Evolutionary conservation across 495 filamentous ascomycete genomes (phyloP).

Genomic region (Lasiosphaeris hirsuta): DNA sequence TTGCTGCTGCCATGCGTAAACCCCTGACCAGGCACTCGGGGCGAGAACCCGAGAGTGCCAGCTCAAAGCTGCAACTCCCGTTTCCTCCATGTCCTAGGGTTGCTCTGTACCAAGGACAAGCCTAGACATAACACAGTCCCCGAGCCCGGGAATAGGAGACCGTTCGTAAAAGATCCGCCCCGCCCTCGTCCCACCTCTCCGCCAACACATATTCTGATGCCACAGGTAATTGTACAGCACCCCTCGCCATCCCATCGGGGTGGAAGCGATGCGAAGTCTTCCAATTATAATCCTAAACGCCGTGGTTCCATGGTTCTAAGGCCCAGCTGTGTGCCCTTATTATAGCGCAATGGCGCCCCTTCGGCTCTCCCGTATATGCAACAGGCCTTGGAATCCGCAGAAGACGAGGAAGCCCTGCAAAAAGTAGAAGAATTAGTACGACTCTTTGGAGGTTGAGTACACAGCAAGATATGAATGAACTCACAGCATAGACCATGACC

Average conservation of each 20-base stretch:
- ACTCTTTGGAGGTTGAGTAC: background rate
- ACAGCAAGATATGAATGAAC: constrained; percentile 21
- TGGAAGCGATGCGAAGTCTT: constrained; percentile 5
- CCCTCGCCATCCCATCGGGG: constrained; percentile 1
- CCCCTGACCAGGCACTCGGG: too few relatives aligned
- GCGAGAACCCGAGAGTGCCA: too few relatives aligned
- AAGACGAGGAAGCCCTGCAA: constrained; percentile 82
- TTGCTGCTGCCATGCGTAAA: too few relatives aligned
- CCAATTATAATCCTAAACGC: constrained; percentile 25
- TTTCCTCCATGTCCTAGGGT: too few relatives aligned
- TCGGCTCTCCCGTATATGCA: constrained; percentile 73
- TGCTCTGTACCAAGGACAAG: too few relatives aligned
- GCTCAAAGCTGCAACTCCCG: too few relatives aligned
- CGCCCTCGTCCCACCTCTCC: constrained; percentile 3
- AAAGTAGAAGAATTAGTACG: constrained; percentile 12
- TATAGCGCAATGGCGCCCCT: constrained; percentile 77
- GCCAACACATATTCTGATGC: constrained; percentile 1
- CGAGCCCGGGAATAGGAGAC: background rate
- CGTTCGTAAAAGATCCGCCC: background rate
- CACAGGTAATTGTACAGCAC: constrained; percentile 9
- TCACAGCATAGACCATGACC: constrained; percentile 79
- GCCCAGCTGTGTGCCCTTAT: constrained; percentile 1
- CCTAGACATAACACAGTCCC: too few relatives aligned
- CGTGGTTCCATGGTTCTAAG: constrained; percentile 13
- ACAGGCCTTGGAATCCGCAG: constrained; percentile 78